Evolutionary conservation across 2,329 filamentous ascomycete species (phyloP).

Genomic region (Colletotrichum aenigma): DNA sequence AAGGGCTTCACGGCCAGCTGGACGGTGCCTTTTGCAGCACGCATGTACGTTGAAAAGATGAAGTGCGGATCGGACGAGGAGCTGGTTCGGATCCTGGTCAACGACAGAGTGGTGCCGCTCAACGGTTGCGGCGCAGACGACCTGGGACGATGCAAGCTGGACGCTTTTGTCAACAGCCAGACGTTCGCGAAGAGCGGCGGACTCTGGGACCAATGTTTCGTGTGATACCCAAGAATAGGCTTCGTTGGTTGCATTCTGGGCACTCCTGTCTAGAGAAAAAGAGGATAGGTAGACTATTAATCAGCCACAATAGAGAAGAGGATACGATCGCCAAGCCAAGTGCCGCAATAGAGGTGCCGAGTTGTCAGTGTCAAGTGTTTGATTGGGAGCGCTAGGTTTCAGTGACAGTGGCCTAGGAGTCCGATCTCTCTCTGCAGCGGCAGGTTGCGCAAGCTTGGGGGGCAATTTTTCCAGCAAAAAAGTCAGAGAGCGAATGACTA

Average conservation of each 20-base stretch:
- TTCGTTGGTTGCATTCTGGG: not conserved
- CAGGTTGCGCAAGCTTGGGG: not conserved
- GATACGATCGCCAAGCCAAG: not conserved
- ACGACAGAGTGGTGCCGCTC: slow-evolving; percentile 80
- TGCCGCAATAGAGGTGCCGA: not conserved
- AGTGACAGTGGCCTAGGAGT: not conserved
- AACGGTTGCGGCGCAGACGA: slow-evolving; percentile 72
- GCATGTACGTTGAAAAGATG: slow-evolving; percentile 91
- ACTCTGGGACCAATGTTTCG: slow-evolving; percentile 71
- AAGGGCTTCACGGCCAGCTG: slow-evolving; percentile 77
- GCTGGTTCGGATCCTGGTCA: slow-evolving; percentile 79
- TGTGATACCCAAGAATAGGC: slow-evolving; percentile 22
- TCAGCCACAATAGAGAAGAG: not conserved
- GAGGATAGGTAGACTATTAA: not conserved
- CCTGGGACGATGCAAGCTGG: slow-evolving; percentile 72
- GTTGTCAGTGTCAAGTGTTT: slow-evolving; percentile 2
- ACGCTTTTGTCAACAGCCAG: slow-evolving; percentile 75
- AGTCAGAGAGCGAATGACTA: not conserved
- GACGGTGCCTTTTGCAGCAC: slow-evolving; percentile 80
- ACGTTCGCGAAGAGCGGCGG: slow-evolving; percentile 76
- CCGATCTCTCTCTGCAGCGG: not conserved
- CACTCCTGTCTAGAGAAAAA: not conserved
- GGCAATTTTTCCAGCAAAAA: not conserved
- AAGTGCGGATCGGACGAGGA: slow-evolving; percentile 63
- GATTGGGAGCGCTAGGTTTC: slow-evolving; percentile 9